Evolutionary conservation across 176 grass and related monocot species (phyloP), one percentile per base, ranked within the genome.

Genomic region (Aegilops sharonensis): DNA sequence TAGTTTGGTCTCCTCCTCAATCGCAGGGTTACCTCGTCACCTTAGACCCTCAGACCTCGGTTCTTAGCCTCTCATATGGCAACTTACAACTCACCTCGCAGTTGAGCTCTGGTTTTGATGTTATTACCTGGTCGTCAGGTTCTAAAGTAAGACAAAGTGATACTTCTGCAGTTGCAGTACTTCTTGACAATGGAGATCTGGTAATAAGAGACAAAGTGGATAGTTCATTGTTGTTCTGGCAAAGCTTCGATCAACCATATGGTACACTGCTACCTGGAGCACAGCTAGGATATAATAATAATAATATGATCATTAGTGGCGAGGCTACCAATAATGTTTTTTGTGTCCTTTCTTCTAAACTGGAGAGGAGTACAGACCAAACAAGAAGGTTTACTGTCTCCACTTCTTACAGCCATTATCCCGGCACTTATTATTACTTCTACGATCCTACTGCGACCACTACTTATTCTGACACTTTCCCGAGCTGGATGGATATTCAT

Each of bases 231-330:
- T 45, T 45, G 2, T 7, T 66, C 35, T 64, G 85, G 89, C 67
- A 88, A 32, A 91, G 75, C 66, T 88, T 84, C 61, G 85, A 91
- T 59, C 21, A 59, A 9, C 80, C 57, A 20, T 68, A 8, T 34
- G 10, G 24, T 60, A 35, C 81, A n/a, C 35, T 86, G 34, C 67
- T 84, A 39, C 14, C 66, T 8, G 75, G 74, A 56, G 43, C 30
- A 15, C 13, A 14, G 0, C 64, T 86, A 5, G 74, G 84, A 24
- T 86, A 47, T 34, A 47, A 52, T 34, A 11, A 11, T 35, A 80
- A 18, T 6, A 4, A 45, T 12, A 43, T 45, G 42, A 45, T 29
- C 13, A 68, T 40, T 20, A 61, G 2, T 12, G 3, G 3, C 9
- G 42, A 3, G 10, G 11, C 11, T 45, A 45, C 3, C 1, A 1